phyloP scores from a whole-genome alignment of 192 early-diverging fungal species.

The Spizellomyces sp. region DNA sequence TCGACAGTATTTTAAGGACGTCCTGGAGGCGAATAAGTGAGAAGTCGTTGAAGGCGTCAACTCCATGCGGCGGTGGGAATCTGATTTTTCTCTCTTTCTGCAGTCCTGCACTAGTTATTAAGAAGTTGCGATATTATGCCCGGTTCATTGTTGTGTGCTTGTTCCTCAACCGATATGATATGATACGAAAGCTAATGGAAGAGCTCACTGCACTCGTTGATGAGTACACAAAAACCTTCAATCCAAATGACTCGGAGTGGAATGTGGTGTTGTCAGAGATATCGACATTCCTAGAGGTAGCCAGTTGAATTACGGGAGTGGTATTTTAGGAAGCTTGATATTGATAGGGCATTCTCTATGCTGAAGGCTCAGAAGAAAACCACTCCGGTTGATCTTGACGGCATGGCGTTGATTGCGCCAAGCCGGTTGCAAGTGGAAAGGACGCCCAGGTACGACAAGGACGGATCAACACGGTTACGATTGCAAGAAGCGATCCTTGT shows the following conservation, averaged over 20 bases:
- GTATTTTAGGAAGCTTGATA: not conserved
- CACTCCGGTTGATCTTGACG: constrained; percentile 59
- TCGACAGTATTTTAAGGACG: constrained; percentile 92
- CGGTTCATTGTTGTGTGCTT: constrained; percentile 95
- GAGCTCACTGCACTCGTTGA: constrained; percentile 84
- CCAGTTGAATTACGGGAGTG: not conserved
- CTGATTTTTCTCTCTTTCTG: not conserved
- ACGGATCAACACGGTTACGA: constrained; percentile 56
- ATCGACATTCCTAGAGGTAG: constrained; percentile 80
- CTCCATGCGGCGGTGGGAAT: not conserved
- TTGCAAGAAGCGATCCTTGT: constrained; percentile 96
- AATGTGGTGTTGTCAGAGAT: constrained; percentile 55
- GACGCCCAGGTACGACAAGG: constrained; percentile 58
- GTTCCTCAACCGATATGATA: constrained; percentile 78
- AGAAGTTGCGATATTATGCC: constrained; percentile 97
- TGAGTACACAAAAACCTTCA: constrained; percentile 83
- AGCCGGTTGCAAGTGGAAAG: constrained; percentile 57
- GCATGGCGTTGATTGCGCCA: constrained; percentile 40
- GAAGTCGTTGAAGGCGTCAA: not conserved
- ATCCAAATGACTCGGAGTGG: constrained; percentile 94
- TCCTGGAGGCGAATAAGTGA: constrained; percentile 90
- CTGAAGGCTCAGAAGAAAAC: constrained; percentile 77
- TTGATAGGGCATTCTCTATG: too few relatives aligned
- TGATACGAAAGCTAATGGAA: constrained; percentile 80
- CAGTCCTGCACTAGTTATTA: constrained; percentile 91